A percentile compares a stretch with the other conserved stretches of the same genome.
phyloP scores from a whole-genome alignment of 2,329 filamentous ascomycete species.

The Cadophora gregata region DNA sequence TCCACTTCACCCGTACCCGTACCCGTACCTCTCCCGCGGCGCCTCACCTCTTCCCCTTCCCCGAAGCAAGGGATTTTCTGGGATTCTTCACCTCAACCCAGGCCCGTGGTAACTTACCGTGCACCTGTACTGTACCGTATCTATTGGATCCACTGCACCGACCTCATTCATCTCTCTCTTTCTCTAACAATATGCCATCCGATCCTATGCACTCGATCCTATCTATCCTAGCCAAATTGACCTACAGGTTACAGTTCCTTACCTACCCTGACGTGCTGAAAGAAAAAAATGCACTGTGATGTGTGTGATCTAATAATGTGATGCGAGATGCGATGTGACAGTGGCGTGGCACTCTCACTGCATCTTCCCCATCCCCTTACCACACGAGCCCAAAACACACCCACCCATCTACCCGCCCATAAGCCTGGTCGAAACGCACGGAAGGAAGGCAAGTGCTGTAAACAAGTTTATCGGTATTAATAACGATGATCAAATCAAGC shows the following conservation, averaged over 20 bases:
- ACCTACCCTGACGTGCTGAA: not conserved
- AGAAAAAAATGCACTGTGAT: not conserved
- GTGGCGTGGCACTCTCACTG: constrained; percentile 12
- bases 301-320: too few relatives aligned
- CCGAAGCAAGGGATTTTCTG: not conserved
- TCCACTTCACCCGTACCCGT: not conserved
- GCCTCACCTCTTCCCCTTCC: not conserved
- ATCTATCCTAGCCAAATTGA: too few relatives aligned
- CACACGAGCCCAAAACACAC: not conserved
- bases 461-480: not conserved
- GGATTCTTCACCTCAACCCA: too few relatives aligned
- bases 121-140: too few relatives aligned
- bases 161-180: too few relatives aligned
- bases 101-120: too few relatives aligned
- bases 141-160: too few relatives aligned
- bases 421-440: too few relatives aligned
- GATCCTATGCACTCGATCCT: not conserved
- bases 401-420: not conserved
- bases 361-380: not conserved
- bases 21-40: not conserved
- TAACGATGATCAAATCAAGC: constrained; percentile 3
- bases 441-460: too few relatives aligned
- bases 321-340: not conserved
- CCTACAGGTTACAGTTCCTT: too few relatives aligned
- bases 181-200: not conserved